These are phyloP conservation scores for Spergularia azorica DNA, from an alignment of 179 eudicot species.

Conservation along the genomic window DNA sequence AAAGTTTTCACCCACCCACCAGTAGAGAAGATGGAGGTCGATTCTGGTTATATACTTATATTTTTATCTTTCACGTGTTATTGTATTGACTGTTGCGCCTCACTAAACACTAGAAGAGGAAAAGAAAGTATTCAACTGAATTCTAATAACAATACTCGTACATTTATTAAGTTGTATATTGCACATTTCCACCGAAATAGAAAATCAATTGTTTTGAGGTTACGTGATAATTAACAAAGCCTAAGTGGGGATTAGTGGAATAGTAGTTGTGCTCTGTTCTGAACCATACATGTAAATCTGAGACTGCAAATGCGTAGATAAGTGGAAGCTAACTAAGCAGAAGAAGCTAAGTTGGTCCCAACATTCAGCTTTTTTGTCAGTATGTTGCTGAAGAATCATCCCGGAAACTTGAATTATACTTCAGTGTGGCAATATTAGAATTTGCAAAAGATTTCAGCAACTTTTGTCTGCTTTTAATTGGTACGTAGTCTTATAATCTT, in stretches of 20 bases:
- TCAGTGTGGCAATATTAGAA: not conserved
- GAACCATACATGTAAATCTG: not conserved
- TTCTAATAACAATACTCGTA: no score
- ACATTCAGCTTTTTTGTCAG: slow-evolving; percentile 15
- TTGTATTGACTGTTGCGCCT: no score
- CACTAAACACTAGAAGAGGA: no score
- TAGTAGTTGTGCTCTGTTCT: slow-evolving; percentile 4
- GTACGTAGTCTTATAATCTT: not conserved
- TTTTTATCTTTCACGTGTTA: no score
- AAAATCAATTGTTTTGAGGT: not conserved
- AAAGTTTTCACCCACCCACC: no score
- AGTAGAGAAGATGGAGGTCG: no score
- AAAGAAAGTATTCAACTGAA: no score
- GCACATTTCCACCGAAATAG: no score
- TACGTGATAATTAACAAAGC: not conserved
- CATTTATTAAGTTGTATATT: no score
- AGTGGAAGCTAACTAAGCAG: slow-evolving; percentile 2
- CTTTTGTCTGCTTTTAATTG: not conserved
- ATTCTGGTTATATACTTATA: no score
- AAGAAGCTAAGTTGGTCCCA: slow-evolving; percentile 1
- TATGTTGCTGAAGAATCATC: slow-evolving; percentile 22
- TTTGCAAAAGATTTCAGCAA: not conserved
- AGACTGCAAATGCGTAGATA: not conserved
- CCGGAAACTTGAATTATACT: slow-evolving; percentile 28
- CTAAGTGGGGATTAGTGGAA: not conserved